A percentile compares a stretch with the other conserved stretches of the same genome.
phyloP scores from a whole-genome alignment of 441 rosid genomes.

The Metrosideros polymorpha region DNA sequence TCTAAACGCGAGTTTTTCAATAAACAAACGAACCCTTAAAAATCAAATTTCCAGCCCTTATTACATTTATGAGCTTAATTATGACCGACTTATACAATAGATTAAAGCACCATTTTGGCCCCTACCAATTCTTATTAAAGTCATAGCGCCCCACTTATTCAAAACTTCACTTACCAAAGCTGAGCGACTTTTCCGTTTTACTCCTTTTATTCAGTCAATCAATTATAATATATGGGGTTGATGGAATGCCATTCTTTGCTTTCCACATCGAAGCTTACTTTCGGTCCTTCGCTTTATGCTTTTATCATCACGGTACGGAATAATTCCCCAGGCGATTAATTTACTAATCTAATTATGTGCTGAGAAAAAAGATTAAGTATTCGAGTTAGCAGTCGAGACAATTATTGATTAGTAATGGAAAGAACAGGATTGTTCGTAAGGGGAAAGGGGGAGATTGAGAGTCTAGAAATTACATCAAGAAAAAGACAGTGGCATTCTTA shows the following conservation, averaged over 20 bases:
- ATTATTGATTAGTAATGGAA: not conserved
- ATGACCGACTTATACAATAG: not conserved
- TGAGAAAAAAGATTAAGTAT: not conserved
- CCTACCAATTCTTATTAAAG: not conserved
- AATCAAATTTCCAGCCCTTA: not conserved
- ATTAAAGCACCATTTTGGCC: not conserved
- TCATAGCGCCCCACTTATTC: not conserved
- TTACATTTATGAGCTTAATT: not conserved
- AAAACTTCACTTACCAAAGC: not conserved
- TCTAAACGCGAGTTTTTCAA: accelerated
- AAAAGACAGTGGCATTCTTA: not conserved
- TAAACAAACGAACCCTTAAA: not conserved
- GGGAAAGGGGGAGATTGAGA: not conserved
- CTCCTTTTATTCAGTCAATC: no score
- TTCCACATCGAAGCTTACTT: not conserved
- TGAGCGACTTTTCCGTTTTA: not conserved
- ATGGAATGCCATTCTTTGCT: not conserved
- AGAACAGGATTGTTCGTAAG: not conserved
- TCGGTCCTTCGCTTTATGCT: not conserved
- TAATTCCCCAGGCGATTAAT: not conserved
- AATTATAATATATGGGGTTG: not conserved
- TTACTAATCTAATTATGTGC: not conserved
- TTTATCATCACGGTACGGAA: not conserved
- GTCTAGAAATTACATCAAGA: not conserved
- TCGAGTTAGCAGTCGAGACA: not conserved